Conservation (phyloP, 495 filamentous ascomycete genomes). For the Chaetomium cochliodes region DNA sequence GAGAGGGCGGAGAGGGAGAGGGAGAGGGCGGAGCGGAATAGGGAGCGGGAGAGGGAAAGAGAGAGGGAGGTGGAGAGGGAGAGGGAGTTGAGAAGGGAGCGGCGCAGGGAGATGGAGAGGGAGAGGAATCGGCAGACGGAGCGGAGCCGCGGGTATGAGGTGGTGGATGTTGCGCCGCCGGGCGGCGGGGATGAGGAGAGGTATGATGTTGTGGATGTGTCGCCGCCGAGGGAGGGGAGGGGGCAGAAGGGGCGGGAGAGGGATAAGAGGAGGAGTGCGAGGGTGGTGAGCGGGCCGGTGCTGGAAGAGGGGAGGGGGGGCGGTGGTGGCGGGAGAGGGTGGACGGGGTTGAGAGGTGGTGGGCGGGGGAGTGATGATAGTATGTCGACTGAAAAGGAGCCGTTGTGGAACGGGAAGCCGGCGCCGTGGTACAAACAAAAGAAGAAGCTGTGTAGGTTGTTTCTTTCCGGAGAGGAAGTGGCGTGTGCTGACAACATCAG, state of each 20-base stretch:
- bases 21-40: slow-evolving; percentile 28
- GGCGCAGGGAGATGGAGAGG: slow-evolving; percentile 9
- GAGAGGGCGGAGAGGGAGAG: background rate
- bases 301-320: slow-evolving; percentile 60
- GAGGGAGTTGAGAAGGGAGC: slow-evolving; percentile 25
- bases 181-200: slow-evolving; percentile 23
- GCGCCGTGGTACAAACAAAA: slow-evolving; percentile 37
- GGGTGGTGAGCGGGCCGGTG: slow-evolving; percentile 65
- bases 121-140: slow-evolving; percentile 10
- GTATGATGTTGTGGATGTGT: background rate
- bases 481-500: slow-evolving; percentile 37
- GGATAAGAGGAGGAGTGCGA: slow-evolving; percentile 44
- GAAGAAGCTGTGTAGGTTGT: slow-evolving; percentile 51
- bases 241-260: slow-evolving; percentile 14
- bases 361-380: slow-evolving; percentile 39
- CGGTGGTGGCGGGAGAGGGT: background rate
- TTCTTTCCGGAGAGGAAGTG: background rate
- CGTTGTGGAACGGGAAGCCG: slow-evolving; percentile 21
- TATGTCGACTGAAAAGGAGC: slow-evolving; percentile 36
- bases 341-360: slow-evolving; percentile 36
- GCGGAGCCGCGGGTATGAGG: slow-evolving; percentile 22
- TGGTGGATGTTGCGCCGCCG: slow-evolving; percentile 8
- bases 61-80: slow-evolving; percentile 37
- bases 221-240: slow-evolving; percentile 7
- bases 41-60: slow-evolving; percentile 33